Percentiles rank a stretch among this genome's conserved stretches.
Evolutionary conservation across 768 basidiomycete genomes (phyloP).

Genomic region (Candolleomyces efflorescens): DNA sequence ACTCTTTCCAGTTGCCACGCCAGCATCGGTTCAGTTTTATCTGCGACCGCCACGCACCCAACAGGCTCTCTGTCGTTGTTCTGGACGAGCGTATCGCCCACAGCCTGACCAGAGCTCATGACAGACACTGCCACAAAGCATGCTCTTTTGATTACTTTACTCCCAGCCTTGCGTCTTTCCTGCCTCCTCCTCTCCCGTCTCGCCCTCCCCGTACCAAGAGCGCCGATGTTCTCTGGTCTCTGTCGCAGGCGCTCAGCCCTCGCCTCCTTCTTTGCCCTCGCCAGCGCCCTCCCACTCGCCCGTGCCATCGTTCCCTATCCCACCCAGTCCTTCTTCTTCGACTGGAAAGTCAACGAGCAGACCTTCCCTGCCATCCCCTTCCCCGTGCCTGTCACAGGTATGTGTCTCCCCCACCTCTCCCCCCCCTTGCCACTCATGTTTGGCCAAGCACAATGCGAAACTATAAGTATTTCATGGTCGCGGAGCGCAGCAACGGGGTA

Average conservation of each 20-base stretch:
- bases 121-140: too few relatives aligned
- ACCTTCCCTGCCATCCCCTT: conserved; percentile 25
- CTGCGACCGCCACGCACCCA: too few relatives aligned
- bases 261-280: background rate
- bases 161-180: too few relatives aligned
- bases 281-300: background rate
- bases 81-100: too few relatives aligned
- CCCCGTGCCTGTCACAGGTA: conserved; percentile 38
- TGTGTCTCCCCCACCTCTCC: conserved; percentile 1
- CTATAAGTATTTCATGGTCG: conserved; percentile 38
- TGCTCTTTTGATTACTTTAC: too few relatives aligned
- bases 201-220: background rate
- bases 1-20: too few relatives aligned
- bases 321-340: conserved; percentile 40
- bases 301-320: background rate
- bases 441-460: conserved; percentile 39
- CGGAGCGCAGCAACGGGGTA: conserved; percentile 38
- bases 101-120: too few relatives aligned
- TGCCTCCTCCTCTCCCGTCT: background rate
- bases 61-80: too few relatives aligned
- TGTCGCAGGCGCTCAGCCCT: background rate
- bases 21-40: too few relatives aligned
- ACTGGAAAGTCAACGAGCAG: conserved; percentile 22
- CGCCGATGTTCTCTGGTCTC: too few relatives aligned
- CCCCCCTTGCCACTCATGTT: conserved; percentile 1